phyloP scores from a whole-genome alignment of 257 asterid species.

The Ocimum tenuiflorum region DNA sequence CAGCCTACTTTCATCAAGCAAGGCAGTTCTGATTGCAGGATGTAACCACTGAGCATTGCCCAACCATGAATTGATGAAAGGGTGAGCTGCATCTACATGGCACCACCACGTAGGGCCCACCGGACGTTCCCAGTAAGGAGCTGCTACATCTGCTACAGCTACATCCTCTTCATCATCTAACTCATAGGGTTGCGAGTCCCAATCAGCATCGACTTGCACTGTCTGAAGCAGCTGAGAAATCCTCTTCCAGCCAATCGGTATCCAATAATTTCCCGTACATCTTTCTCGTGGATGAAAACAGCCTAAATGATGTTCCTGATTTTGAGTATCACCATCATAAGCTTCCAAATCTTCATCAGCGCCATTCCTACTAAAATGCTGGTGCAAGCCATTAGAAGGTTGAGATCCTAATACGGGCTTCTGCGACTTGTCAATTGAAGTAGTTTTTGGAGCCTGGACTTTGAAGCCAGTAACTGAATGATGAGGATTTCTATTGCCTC shows the following conservation, averaged over 20 bases:
- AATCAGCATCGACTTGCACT: conserved; percentile 29
- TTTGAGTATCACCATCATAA: conserved; percentile 1
- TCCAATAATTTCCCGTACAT: conserved; percentile 33
- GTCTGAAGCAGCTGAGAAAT: conserved; percentile 34
- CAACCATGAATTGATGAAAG: conserved; percentile 31
- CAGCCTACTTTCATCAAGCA: conserved; percentile 41
- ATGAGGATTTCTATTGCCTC: conserved; percentile 22
- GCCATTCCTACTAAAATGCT: neutral
- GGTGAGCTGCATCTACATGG: conserved; percentile 35
- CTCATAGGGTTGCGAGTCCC: conserved; percentile 31
- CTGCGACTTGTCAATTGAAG: conserved; percentile 6
- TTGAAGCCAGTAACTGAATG: conserved; percentile 11
- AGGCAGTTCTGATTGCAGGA: conserved; percentile 41
- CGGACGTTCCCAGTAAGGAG: conserved; percentile 41
- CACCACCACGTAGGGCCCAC: conserved; percentile 54
- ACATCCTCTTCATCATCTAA: conserved; percentile 33
- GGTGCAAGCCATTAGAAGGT: neutral
- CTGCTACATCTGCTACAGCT: conserved; percentile 43
- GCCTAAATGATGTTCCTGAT: conserved; percentile 12
- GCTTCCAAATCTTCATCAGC: conserved; percentile 15
- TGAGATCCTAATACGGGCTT: neutral
- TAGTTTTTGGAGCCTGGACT: conserved; percentile 9
- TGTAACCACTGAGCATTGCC: conserved; percentile 41
- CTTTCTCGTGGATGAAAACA: conserved; percentile 26
- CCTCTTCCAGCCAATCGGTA: conserved; percentile 41